Percentiles rank a stretch among this genome's conserved stretches.
Evolutionary conservation across 257 asterid species (phyloP).

Genomic region (Fraxinus excelsior): DNA sequence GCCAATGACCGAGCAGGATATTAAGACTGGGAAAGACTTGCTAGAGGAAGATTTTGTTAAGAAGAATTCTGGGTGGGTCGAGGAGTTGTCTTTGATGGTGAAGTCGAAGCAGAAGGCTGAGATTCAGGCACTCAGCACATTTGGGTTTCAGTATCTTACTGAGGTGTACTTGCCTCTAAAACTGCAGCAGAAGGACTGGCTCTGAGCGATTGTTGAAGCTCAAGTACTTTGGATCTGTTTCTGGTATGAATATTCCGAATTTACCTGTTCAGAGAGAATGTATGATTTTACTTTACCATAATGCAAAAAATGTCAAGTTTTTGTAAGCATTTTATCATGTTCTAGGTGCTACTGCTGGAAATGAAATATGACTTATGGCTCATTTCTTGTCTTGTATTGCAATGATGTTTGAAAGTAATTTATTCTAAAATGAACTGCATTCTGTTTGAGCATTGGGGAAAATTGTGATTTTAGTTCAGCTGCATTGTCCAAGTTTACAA

Average conservation of each 20-base stretch:
- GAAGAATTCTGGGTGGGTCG: constrained; percentile 94
- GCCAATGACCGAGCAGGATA: constrained; percentile 92
- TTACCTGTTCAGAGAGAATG: background rate
- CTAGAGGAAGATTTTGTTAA: constrained; percentile 95
- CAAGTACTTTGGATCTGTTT: background rate
- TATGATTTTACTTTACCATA: background rate
- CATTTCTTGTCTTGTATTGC: background rate
- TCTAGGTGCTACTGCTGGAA: background rate
- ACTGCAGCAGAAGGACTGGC: constrained; percentile 92
- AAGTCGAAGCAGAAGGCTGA: constrained; percentile 93
- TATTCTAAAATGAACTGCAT: background rate
- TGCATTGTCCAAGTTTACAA: background rate
- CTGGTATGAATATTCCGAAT: background rate
- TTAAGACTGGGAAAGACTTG: constrained; percentile 84
- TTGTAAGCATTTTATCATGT: background rate
- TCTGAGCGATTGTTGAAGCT: constrained; percentile 35
- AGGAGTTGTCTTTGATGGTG: constrained; percentile 87
- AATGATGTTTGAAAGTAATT: background rate
- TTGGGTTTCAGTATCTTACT: constrained; percentile 87
- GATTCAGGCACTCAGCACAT: constrained; percentile 88
- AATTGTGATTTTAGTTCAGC: background rate
- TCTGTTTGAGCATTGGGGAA: no score
- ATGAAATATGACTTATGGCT: background rate
- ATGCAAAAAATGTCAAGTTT: background rate
- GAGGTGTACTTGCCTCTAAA: constrained; percentile 90